phyloP scores from a whole-genome alignment of 306 rosid genomes.

The Morella rubra region DNA sequence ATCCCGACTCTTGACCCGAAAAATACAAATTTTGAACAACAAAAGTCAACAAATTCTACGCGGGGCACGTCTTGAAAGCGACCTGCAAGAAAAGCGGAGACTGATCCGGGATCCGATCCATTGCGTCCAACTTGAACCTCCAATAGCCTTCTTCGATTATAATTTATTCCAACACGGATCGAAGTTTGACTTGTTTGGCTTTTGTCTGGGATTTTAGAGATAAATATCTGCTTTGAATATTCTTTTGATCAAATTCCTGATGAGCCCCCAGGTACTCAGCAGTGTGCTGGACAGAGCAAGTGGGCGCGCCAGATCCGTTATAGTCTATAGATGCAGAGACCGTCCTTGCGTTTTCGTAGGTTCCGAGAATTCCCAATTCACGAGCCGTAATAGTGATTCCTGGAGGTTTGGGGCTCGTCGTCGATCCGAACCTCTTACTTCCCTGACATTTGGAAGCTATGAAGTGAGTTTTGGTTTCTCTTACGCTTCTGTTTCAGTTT shows the following conservation, averaged over 20 bases:
- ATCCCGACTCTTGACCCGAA: background rate
- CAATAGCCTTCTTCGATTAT: no score
- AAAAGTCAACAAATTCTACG: no score
- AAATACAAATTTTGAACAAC: background rate
- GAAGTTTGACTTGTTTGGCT: background rate
- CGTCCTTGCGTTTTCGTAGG: background rate
- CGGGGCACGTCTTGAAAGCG: conserved; percentile 1
- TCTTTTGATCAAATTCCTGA: background rate
- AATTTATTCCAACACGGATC: no score
- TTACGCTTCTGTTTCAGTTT: background rate
- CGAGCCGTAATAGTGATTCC: conserved; percentile 36
- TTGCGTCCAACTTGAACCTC: no score
- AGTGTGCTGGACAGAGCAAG: conserved; percentile 10
- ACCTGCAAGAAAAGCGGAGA: background rate
- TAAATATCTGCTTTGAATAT: conserved; percentile 6
- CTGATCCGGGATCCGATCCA: no score
- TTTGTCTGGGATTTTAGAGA: background rate
- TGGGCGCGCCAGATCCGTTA: conserved; percentile 48
- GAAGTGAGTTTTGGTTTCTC: conserved; percentile 47
- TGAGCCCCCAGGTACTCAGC: conserved; percentile 8
- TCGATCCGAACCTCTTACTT: conserved; percentile 35
- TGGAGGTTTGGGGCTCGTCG: conserved; percentile 22
- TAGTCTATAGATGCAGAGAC: conserved; percentile 16
- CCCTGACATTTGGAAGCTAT: conserved; percentile 42
- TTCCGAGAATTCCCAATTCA: conserved; percentile 15